Percentiles rank a stretch among this genome's conserved stretches.
Evolutionary conservation across 129 eudicot species (phyloP).

Genomic region (Flaveria brownii): DNA sequence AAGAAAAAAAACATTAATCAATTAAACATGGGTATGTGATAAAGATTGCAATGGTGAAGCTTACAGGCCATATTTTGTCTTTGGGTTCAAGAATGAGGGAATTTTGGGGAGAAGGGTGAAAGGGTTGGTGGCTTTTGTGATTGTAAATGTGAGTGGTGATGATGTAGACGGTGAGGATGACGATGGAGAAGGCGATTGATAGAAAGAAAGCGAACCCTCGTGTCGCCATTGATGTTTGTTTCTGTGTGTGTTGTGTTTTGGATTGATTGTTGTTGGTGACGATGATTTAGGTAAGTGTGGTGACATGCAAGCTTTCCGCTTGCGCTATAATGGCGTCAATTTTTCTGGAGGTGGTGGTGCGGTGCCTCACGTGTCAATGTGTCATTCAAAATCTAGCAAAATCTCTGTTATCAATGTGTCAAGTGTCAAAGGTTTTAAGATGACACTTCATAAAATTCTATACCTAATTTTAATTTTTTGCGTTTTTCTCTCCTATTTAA

Average conservation of each 20-base stretch:
- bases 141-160: conserved; percentile 30
- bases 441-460: no score
- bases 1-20: no score
- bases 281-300: not conserved
- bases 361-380: conserved; percentile 37
- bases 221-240: conserved; percentile 49
- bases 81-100: conserved; percentile 28
- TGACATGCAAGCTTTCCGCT: conserved; percentile 13
- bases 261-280: not conserved
- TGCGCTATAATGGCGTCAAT: conserved; percentile 27
- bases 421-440: no score
- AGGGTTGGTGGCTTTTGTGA: conserved; percentile 14
- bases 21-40: not conserved
- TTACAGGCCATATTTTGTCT: conserved; percentile 80
- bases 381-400: not conserved
- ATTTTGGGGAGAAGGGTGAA: conserved; percentile 24
- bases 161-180: conserved; percentile 47
- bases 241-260: not conserved
- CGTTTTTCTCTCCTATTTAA: no score
- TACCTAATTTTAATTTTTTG: no score
- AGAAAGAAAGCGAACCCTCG: conserved; percentile 50
- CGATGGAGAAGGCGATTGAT: conserved; percentile 42
- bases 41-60: conserved; percentile 14
- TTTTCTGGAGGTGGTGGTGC: conserved; percentile 24
- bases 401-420: no score